Evolutionary conservation across 768 basidiomycete species (phyloP), one percentile per base, ranked within the genome.

Genomic region (Rickenella mellea): DNA sequence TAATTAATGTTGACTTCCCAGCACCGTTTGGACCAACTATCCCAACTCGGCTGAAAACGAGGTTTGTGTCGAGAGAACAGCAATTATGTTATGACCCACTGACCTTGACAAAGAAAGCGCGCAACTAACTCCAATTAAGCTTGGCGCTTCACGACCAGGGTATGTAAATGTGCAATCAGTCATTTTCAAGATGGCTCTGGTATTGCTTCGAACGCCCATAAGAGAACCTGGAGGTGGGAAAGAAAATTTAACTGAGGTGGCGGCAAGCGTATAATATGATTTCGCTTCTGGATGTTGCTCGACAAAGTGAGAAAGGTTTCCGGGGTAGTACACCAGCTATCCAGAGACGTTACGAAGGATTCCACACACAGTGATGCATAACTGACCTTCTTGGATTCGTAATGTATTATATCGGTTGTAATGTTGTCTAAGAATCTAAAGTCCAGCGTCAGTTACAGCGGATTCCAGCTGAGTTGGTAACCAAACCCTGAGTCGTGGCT

Each of bases 401-500:
- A 98, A 68, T 96, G 93, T 48, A 97, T 91, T 55, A 97, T 90
- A 63, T 97, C 92, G 50, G 93, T 89, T 45, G 92, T 93, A 42
- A 96, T 80, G 63, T 85, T 82, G 67, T 97, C 93, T 54, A 98
- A 70, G 69, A 98, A 98, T 45, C 85, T 88, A 41, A 15, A 46
- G 27, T 32, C 47, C 39, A 40, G 10, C 36, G 38, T 48, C 38
- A 46, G 44, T 37, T 36, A 17, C 19, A 47, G 6, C 27, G 35
- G 35, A 36, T 36, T 31, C 21, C 46, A 31, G 14, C n/a, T 29
- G 17, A 32, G 29, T n/a, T 30, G 15, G 10, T 4, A 10, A 22
- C 64, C 80, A 48, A 46, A 85, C 85, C 89, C 83, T 52, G 91
- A 93, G 68, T 98, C 94, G 70, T 98, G 94, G 65, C 90, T 93